These are phyloP conservation scores for Aspergillus eucalypticola DNA, from an alignment of 2,329 filamentous ascomycete genomes.

Conservation along the genomic window DNA sequence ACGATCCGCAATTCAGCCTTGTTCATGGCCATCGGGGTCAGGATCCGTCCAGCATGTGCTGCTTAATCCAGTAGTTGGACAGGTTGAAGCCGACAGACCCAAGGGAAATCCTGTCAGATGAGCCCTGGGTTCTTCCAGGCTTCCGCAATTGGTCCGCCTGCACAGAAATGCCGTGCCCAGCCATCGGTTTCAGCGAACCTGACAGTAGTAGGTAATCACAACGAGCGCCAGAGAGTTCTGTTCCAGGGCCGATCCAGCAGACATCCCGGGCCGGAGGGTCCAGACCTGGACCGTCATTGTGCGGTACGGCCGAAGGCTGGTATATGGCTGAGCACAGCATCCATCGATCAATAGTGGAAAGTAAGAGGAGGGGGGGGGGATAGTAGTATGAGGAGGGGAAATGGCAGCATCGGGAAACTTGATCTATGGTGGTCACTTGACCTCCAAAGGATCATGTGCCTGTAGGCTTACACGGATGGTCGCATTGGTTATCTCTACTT, in stretches of 20 bases:
- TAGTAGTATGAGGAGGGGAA: not conserved
- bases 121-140: not conserved
- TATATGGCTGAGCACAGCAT: not conserved
- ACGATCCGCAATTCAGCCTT: slow-evolving; percentile 1
- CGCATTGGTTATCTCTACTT: not conserved
- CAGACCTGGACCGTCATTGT: not conserved
- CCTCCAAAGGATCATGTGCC: not conserved
- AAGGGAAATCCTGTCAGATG: slow-evolving; percentile 3
- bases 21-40: not conserved
- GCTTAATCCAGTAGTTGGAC: not conserved
- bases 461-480: not conserved
- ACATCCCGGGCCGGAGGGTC: slow-evolving; percentile 1
- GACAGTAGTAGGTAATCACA: not conserved
- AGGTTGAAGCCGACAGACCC: not conserved
- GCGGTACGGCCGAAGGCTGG: not conserved
- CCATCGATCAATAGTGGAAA: no score
- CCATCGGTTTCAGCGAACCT: not conserved
- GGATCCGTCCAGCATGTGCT: not conserved
- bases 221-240: not conserved
- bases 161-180: not conserved
- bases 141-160: not conserved
- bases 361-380: not conserved
- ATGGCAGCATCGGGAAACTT: not conserved
- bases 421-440: not conserved
- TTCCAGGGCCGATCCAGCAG: not conserved